Evolutionary conservation across 345 rosid genomes (phyloP).

Genomic region (Rhodamnia rubescens): DNA sequence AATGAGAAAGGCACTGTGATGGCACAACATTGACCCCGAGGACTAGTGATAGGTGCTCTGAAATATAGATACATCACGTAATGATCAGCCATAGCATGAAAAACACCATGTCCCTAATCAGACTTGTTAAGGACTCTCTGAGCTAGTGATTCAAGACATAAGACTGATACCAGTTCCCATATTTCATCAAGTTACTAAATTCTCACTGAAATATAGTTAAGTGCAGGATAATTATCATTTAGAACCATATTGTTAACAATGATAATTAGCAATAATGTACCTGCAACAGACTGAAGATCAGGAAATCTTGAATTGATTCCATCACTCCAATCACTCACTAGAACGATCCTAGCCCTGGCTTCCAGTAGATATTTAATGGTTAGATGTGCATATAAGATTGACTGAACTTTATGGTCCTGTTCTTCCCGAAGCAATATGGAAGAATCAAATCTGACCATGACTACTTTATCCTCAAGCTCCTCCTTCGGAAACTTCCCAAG

Average conservation of each 20-base stretch:
- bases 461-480: conserved; percentile 47
- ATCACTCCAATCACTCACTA: conserved; percentile 40
- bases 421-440: conserved; percentile 29
- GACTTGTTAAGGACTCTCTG: background rate
- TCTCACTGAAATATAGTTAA: background rate
- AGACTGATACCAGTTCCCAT: background rate
- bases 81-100: background rate
- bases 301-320: conserved; percentile 15
- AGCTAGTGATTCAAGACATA: background rate
- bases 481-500: conserved; percentile 39
- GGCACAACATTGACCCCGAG: conserved; percentile 29
- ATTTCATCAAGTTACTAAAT: background rate
- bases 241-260: background rate
- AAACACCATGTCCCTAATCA: background rate
- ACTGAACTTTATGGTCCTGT: conserved; percentile 13
- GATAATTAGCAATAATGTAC: conserved; percentile 8
- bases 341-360: conserved; percentile 42
- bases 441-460: conserved; percentile 60
- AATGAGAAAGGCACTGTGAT: conserved; percentile 9
- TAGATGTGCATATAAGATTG: conserved; percentile 24
- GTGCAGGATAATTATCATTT: background rate
- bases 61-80: conserved; percentile 2
- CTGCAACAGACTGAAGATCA: conserved; percentile 28
- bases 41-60: conserved; percentile 38
- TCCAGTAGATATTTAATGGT: conserved; percentile 36